Conservation (phyloP, 2,329 filamentous ascomycete species). For the Neopestalotiopsis clavispora region DNA sequence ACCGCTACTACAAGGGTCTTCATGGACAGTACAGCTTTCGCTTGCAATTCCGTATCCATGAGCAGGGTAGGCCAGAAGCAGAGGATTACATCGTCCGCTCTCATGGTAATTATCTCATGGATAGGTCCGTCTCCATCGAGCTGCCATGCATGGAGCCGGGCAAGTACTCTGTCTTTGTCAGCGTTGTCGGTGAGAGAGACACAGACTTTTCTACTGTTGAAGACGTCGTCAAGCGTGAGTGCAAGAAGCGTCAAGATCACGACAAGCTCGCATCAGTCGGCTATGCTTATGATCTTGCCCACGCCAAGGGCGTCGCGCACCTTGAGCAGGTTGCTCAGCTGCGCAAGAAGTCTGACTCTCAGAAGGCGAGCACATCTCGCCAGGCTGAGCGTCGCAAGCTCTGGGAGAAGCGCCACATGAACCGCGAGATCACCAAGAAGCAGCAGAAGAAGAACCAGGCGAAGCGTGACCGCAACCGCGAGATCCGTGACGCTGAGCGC, state of each 20-base stretch:
- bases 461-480: slow-evolving; percentile 39
- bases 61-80: slow-evolving; percentile 51
- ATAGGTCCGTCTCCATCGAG: slow-evolving; percentile 63
- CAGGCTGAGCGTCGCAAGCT: slow-evolving; percentile 50
- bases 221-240: slow-evolving; percentile 60
- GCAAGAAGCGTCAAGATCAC: slow-evolving; percentile 52
- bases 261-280: slow-evolving; percentile 65
- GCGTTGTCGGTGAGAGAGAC: slow-evolving; percentile 56
- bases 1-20: slow-evolving; percentile 65
- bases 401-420: slow-evolving; percentile 53
- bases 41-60: slow-evolving; percentile 57
- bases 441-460: slow-evolving; percentile 45
- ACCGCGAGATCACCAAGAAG: slow-evolving; percentile 41
- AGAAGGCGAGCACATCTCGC: slow-evolving; percentile 53
- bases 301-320: slow-evolving; percentile 60
- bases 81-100: slow-evolving; percentile 66
- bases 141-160: slow-evolving; percentile 60
- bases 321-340: slow-evolving; percentile 55
- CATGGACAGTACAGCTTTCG: slow-evolving; percentile 61
- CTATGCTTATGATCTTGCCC: slow-evolving; percentile 63
- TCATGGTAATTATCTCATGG: slow-evolving; percentile 63
- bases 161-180: slow-evolving; percentile 62
- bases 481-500: slow-evolving; percentile 42
- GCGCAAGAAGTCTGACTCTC: slow-evolving; percentile 52
- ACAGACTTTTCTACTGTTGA: slow-evolving; percentile 51